These are phyloP conservation scores for Hydnum rufescens DNA, from an alignment of 768 basidiomycete genomes.

Conservation along the genomic window DNA sequence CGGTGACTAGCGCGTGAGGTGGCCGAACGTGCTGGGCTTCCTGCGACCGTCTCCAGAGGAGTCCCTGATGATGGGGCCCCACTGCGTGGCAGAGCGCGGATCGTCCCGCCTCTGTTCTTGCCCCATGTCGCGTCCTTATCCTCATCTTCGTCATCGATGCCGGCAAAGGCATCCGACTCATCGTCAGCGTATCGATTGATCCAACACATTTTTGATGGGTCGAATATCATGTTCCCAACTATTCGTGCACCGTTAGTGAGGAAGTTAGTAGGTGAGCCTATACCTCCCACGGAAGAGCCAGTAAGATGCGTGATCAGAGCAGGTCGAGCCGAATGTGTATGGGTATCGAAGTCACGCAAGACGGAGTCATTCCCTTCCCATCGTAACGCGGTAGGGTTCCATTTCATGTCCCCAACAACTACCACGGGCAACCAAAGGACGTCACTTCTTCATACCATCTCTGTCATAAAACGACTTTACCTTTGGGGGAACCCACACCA, in stretches of 20 bases:
- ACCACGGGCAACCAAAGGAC: too few species aligned
- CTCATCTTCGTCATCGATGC: slow-evolving; percentile 69
- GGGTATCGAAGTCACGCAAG: slow-evolving; percentile 73
- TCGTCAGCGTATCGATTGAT: slow-evolving; percentile 79
- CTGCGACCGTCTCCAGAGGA: slow-evolving; percentile 17
- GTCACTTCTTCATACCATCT: too few species aligned
- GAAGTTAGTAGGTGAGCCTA: slow-evolving; percentile 57
- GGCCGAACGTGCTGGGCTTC: slow-evolving; percentile 5
- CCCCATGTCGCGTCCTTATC: slow-evolving; percentile 41
- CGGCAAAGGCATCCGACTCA: slow-evolving; percentile 89
- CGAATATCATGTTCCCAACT: slow-evolving; percentile 97
- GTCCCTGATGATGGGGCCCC: slow-evolving; percentile 13
- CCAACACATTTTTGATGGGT: slow-evolving; percentile 90
- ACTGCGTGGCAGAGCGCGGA: slow-evolving; percentile 32
- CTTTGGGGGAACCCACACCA: slow-evolving; percentile 45
- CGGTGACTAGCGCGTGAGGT: slow-evolving; percentile 11
- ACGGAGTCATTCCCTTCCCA: slow-evolving; percentile 97
- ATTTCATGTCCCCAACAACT: slow-evolving; percentile 95
- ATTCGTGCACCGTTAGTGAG: slow-evolving; percentile 63
- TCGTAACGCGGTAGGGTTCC: slow-evolving; percentile 74
- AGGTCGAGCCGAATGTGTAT: slow-evolving; percentile 63
- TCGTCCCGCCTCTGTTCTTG: slow-evolving; percentile 43
- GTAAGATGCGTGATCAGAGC: slow-evolving; percentile 90
- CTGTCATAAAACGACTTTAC: slow-evolving; percentile 23
- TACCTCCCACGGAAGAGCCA: slow-evolving; percentile 39